Evolutionary conservation across 495 filamentous ascomycete species (phyloP).

Genomic region (Cercophora newfieldiana): DNA sequence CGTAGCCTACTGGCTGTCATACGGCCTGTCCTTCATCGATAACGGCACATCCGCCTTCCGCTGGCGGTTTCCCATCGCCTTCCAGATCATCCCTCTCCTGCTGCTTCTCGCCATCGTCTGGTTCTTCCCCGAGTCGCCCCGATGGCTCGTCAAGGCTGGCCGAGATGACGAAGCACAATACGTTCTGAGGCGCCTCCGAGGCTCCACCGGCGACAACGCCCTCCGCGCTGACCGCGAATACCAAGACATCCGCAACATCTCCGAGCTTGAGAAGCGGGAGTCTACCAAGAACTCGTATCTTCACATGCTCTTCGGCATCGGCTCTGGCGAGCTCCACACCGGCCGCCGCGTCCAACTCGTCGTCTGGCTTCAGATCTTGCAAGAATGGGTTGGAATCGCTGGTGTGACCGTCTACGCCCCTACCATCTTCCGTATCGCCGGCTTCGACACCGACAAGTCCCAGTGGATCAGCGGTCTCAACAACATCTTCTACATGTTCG

Average conservation of each 20-base stretch:
- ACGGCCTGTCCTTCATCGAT: background rate
- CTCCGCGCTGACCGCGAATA: conserved; percentile 45
- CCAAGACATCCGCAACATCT: conserved; percentile 37
- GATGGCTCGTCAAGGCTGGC: conserved; percentile 53
- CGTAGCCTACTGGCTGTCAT: background rate
- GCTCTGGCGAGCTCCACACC: conserved; percentile 9
- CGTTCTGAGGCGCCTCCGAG: conserved; percentile 51
- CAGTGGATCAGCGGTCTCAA: background rate
- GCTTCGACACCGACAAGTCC: conserved; percentile 36
- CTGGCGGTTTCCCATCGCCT: conserved; percentile 55
- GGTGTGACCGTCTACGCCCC: conserved; percentile 40
- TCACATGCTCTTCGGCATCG: conserved; percentile 5
- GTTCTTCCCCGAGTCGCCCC: conserved; percentile 47
- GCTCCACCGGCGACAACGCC: conserved; percentile 33
- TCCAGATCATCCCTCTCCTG: conserved; percentile 49
- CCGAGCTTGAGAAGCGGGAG: conserved; percentile 29
- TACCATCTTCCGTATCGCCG: conserved; percentile 50
- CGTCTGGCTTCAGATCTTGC: conserved; percentile 53
- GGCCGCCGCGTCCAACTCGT: conserved; percentile 36
- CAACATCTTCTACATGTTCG: background rate
- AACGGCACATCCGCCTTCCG: background rate
- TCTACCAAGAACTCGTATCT: background rate
- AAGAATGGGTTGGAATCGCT: conserved; percentile 44
- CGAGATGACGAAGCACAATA: conserved; percentile 48
- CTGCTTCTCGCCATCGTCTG: conserved; percentile 49